phyloP scores from a whole-genome alignment of 1,284 basidiomycete genomes.

The Boletellus dicymbophilus region DNA sequence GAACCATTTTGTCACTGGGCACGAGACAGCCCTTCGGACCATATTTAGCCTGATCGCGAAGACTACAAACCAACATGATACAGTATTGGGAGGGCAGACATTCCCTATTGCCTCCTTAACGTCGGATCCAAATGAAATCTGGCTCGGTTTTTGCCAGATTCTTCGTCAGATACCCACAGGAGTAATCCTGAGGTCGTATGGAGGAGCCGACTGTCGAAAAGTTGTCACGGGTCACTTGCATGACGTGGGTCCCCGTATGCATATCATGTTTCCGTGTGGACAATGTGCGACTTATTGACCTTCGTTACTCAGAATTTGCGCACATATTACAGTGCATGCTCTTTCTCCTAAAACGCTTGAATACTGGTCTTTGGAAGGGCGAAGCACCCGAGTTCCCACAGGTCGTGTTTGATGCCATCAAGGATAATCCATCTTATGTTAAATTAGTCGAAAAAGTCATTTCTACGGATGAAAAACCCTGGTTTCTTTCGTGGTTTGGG shows the following conservation, averaged over 20 bases:
- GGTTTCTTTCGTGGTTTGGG: conserved; percentile 56
- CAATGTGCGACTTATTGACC: not conserved
- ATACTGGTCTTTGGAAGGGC: conserved; percentile 61
- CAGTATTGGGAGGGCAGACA: conserved; percentile 4
- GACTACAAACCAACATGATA: conserved; percentile 3
- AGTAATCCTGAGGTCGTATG: conserved; percentile 38
- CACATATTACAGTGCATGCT: conserved; percentile 62
- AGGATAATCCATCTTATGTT: conserved; percentile 70
- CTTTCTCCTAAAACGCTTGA: conserved; percentile 54
- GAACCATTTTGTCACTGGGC: conserved; percentile 46
- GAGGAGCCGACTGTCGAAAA: conserved; percentile 48
- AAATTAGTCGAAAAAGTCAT: conserved; percentile 46
- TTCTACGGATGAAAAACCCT: conserved; percentile 38
- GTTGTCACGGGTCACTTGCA: conserved; percentile 62
- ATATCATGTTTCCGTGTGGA: conserved; percentile 2
- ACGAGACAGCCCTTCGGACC: conserved; percentile 45
- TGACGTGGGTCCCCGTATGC: conserved; percentile 65
- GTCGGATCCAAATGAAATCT: conserved; percentile 46
- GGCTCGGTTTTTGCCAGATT: conserved; percentile 51
- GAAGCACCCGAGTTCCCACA: conserved; percentile 71
- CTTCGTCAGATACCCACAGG: conserved; percentile 57
- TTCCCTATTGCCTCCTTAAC: conserved; percentile 29
- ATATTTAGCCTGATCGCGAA: conserved; percentile 31
- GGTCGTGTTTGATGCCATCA: conserved; percentile 79
- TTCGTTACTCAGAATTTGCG: conserved; percentile 54